Base-by-base conservation (phyloP, 2,329 filamentous ascomycete genomes). In the Neonectria punicea region DNA sequence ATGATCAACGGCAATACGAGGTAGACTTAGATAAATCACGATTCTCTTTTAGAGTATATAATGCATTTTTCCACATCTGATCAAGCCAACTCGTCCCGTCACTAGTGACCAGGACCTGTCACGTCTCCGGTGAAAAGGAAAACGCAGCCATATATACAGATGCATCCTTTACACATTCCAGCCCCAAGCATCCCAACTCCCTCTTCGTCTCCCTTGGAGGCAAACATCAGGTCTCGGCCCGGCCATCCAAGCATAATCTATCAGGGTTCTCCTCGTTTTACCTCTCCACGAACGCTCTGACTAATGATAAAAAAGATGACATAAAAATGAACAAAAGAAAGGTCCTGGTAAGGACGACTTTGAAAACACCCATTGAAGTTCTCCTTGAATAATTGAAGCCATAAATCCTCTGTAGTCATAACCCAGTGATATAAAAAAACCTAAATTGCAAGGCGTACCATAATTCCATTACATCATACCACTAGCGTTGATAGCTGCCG, bases 401-500 rank as follows among this genome's bases (percentile, higher is more conserved):
- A 68, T 71, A 72, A 74, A 68, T 68, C 68, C 71, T 68, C 66
- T 66, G 58, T 66, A 73, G 67, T 75, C 73, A 73, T 75, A 70
- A 75, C 67, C 68, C 70, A 67, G 59, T n/a, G n/a, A n/a, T 39
- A 65, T 59, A 71, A 30, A 30, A 61, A 63, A 67, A 72, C 68
- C 63, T 63, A 70, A 73, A 67, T 71, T 56, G 67, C 68, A 64
- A 73, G 64, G 70, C 72, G 66, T 74, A 61, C 66, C 57, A 47
- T 67, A 47, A 66, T 36, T 66, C 63, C 67, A 61, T 79, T 78
- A 82, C 78, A 85, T 82, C 75, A 85, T 79, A 58, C 80, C 81
- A 39, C 80, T 80, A 1, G 82, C 80, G 67, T 82, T 81, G 68
- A 83, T 78, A 63, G 82, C 79, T 61, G 81, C 76, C 51, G 86